Evolutionary conservation across 1,139 yeast species (phyloP), one percentile per base, ranked within the genome.

Genomic region (Petasospora fabianii): DNA sequence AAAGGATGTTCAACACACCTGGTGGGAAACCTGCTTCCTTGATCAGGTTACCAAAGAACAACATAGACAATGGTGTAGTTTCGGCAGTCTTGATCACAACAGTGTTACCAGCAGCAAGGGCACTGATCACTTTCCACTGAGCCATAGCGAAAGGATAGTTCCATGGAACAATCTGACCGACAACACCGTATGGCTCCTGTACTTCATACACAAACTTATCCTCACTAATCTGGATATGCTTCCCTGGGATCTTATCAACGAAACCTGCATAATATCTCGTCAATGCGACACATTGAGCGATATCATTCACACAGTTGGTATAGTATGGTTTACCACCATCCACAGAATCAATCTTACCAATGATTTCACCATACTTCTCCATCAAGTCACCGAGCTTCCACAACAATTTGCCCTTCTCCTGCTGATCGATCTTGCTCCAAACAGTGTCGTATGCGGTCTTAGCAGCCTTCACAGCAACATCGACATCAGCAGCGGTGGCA

Each of bases 251-350:
- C 67, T 86, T 87, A 62, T 84, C 95, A 30, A 94, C 88, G 77
- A 84, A 82, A 27, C 96, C 96, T 15, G 94, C 95, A 60, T 77
- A 77, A 71, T 81, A 68, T 67, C 81, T 69, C 64, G 80, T 68
- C 60, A 84, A 68, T 52, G 75, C 64, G 58, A 80, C 57, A 61
- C 80, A 66, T 65, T 75, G 65, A 58, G 68, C 75, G 37, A 87
- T 68, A 58, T 87, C 96, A 42, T 66, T 74, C 42, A 63, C 55
- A 10, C 80, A 69, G 52, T 77, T 76, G 39, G 68, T 62, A 40
- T 65, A 62, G 43, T 64, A 58, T 28, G 85, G 82, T 57, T 80
- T 81, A 27, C 87, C 87, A 13, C 81, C 69, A 55, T 81, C 86
- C 40, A 75, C 55, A 7, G 85, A 69, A 61, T 81, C 86, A 33